Evolutionary conservation across 2,329 filamentous ascomycete genomes (phyloP).

Genomic region (Talaromyces sp.): DNA sequence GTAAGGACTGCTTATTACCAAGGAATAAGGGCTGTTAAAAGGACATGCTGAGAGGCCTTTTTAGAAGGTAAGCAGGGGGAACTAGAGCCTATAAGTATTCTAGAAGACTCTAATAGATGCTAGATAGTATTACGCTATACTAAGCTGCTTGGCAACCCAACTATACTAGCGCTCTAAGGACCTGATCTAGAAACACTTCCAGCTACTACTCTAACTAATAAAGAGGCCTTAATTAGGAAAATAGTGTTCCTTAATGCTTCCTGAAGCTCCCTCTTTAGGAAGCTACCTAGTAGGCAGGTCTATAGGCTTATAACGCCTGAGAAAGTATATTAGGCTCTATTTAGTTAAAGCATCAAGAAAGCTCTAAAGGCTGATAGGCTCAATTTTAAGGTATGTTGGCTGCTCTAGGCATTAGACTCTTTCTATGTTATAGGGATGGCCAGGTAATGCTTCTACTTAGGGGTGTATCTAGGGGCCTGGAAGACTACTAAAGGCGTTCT

Average conservation of each 20-base stretch:
- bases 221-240: neutral
- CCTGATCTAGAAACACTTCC: neutral
- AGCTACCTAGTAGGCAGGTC: neutral
- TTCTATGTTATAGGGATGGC: neutral
- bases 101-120: neutral
- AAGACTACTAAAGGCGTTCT: neutral
- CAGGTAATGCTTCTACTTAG: neutral
- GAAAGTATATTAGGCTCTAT: neutral
- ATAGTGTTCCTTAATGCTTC: neutral
- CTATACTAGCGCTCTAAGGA: neutral
- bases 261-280: neutral
- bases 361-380: neutral
- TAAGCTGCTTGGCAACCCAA: neutral
- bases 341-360: neutral
- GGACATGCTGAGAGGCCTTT: neutral
- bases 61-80: too few relatives aligned
- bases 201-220: neutral
- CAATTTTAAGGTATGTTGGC: neutral
- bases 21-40: too few relatives aligned
- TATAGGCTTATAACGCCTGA: neutral
- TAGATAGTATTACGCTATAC: neutral
- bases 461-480: neutral
- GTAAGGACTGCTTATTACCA: too few relatives aligned
- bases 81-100: neutral
- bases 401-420: neutral